Conservation (phyloP, 768 basidiomycete genomes). For the Boletus pseudo-olivaceus region DNA sequence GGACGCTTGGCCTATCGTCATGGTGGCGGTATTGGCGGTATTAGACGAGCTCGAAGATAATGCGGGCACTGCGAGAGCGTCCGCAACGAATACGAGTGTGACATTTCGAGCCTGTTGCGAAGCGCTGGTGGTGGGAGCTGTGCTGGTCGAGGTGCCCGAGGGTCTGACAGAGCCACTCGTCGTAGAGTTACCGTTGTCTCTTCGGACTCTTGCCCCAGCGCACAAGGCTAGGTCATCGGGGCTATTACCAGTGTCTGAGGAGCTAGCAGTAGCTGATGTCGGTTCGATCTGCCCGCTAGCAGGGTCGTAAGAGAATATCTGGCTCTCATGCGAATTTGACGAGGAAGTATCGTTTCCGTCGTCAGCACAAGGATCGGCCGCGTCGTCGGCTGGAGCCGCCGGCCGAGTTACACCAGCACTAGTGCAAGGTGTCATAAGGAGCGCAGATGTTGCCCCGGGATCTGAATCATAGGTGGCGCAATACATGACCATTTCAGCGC, state of each 20-base stretch:
- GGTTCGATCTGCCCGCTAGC: slow-evolving; percentile 50
- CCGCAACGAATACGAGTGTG: slow-evolving; percentile 51
- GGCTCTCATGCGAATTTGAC: slow-evolving; percentile 39
- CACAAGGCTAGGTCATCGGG: background rate
- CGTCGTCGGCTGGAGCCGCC: background rate
- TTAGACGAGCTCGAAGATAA: background rate
- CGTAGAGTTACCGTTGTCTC: slow-evolving; percentile 8
- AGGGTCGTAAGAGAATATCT: slow-evolving; percentile 56
- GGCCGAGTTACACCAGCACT: slow-evolving; percentile 37
- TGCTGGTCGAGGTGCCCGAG: slow-evolving; percentile 18
- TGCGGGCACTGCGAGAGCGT: slow-evolving; percentile 29
- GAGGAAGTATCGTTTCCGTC: slow-evolving; percentile 3
- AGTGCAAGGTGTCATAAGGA: slow-evolving; percentile 48
- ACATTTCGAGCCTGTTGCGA: slow-evolving; percentile 35
- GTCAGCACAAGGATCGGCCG: slow-evolving; percentile 9
- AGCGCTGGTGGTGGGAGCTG: slow-evolving; percentile 6
- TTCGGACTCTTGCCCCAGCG: slow-evolving; percentile 10
- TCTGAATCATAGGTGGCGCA: slow-evolving; percentile 63
- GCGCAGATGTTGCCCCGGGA: slow-evolving; percentile 44
- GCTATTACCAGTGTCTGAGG: slow-evolving; percentile 20
- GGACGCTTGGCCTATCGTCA: background rate
- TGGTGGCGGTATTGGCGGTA: background rate
- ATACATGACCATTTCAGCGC: slow-evolving; percentile 37
- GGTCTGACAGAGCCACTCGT: slow-evolving; percentile 6
- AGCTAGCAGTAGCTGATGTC: slow-evolving; percentile 38